Conservation (phyloP, 345 rosid genomes). For the Physaria fendleri region DNA sequence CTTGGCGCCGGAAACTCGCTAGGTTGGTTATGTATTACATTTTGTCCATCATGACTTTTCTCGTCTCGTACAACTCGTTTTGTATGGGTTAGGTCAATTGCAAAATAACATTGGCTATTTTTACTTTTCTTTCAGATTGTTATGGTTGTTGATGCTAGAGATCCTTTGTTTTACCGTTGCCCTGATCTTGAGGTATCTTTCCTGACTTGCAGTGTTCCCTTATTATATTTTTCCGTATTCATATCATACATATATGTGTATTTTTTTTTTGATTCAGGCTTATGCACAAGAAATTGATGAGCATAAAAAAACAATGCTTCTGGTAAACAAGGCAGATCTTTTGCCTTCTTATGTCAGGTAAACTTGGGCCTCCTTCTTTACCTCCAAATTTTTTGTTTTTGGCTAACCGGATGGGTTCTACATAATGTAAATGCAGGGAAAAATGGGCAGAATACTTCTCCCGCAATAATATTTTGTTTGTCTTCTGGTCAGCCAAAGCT, state of each 20-base stretch:
- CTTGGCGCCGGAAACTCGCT: slow-evolving; percentile 75
- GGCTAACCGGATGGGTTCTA: slow-evolving; percentile 9
- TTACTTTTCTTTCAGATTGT: slow-evolving; percentile 51
- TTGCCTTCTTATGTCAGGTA: slow-evolving; percentile 72
- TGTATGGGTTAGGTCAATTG: neutral
- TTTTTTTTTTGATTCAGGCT: slow-evolving; percentile 37
- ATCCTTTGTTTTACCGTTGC: slow-evolving; percentile 83
- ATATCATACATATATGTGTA: neutral
- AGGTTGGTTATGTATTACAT: slow-evolving; percentile 38
- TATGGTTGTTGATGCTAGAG: slow-evolving; percentile 96
- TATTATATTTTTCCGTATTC: neutral
- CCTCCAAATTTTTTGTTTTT: neutral
- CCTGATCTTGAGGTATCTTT: slow-evolving; percentile 85
- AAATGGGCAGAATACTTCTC: slow-evolving; percentile 76
- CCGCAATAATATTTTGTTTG: slow-evolving; percentile 45
- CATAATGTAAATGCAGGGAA: slow-evolving; percentile 39
- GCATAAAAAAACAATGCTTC: slow-evolving; percentile 74
- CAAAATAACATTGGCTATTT: neutral
- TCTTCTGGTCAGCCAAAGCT: slow-evolving; percentile 97
- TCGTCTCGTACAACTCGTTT: neutral
- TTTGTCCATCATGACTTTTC: neutral
- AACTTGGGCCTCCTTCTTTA: neutral
- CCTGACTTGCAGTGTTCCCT: slow-evolving; percentile 3
- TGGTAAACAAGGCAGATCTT: slow-evolving; percentile 94
- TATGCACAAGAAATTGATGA: slow-evolving; percentile 75